Conservation (phyloP, 306 rosid genomes). For the Myrica gale region DNA sequence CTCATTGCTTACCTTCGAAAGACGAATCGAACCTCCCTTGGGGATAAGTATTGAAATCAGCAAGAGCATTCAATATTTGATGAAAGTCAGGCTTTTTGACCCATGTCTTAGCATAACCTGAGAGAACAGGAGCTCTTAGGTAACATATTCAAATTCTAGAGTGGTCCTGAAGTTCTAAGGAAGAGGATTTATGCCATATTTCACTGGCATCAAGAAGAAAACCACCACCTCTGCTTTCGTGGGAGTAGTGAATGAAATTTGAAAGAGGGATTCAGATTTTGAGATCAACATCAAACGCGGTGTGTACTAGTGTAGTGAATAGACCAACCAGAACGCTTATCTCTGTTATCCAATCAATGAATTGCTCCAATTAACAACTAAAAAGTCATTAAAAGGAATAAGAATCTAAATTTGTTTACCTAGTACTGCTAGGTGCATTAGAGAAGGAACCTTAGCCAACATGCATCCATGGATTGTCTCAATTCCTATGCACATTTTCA, state of each 20-base stretch:
- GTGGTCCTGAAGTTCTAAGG: neutral
- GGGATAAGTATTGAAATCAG: neutral
- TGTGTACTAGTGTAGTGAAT: neutral
- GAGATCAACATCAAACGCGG: neutral
- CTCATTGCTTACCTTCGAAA: neutral
- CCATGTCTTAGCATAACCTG: neutral
- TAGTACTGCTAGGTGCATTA: neutral
- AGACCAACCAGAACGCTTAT: neutral
- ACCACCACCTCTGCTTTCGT: neutral
- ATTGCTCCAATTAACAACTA: neutral
- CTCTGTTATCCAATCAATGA: neutral
- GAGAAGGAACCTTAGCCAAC: neutral
- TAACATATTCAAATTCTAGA: slow-evolving; percentile 8
- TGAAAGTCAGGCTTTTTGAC: neutral
- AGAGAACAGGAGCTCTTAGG: slow-evolving; percentile 10
- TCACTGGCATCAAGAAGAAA: slow-evolving; percentile 2
- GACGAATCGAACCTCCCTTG: neutral
- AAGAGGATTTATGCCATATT: neutral
- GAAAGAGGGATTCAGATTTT: neutral
- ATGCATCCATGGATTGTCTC: neutral
- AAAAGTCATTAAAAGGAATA: neutral
- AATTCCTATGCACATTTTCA: neutral
- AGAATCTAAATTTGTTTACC: neutral
- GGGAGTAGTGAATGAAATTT: slow-evolving; percentile 1
- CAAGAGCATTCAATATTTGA: neutral